These are phyloP conservation scores for Lasiosphaeriaceae sp. DNA, from an alignment of 495 filamentous ascomycete genomes.

Conservation along the genomic window DNA sequence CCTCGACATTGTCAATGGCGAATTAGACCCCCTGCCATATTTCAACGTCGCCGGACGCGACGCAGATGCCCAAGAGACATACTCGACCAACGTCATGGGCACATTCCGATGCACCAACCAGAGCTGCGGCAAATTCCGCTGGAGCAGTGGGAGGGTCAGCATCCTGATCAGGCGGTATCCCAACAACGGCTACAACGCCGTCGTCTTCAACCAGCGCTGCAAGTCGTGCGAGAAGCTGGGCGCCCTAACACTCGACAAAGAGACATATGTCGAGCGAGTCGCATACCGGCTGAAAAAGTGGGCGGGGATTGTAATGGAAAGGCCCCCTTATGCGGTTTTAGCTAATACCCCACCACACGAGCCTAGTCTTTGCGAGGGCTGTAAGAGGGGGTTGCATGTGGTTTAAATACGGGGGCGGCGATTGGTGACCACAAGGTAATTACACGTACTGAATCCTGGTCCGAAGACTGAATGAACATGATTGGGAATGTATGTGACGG, in stretches of 20 bases:
- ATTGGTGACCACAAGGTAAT: too few species aligned
- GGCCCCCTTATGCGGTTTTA: neutral
- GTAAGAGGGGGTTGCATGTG: slow-evolving; percentile 12
- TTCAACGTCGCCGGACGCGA: slow-evolving; percentile 8
- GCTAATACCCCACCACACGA: slow-evolving; percentile 18
- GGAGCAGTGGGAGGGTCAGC: slow-evolving; percentile 28
- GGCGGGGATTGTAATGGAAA: slow-evolving; percentile 18
- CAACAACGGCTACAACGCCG: slow-evolving; percentile 25
- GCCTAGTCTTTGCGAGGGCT: slow-evolving; percentile 25
- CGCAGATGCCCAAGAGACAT: slow-evolving; percentile 1
- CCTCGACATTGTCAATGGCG: neutral
- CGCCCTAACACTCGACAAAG: slow-evolving; percentile 18
- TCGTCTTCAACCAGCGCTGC: slow-evolving; percentile 28
- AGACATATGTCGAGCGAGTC: slow-evolving; percentile 28
- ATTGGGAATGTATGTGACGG: too few species aligned
- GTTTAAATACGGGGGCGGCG: too few species aligned
- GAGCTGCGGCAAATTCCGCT: slow-evolving; percentile 15
- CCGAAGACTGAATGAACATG: too few species aligned
- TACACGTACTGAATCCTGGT: too few species aligned
- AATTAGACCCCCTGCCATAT: neutral
- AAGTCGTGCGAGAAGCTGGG: slow-evolving; percentile 21
- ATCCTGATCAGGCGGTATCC: slow-evolving; percentile 22
- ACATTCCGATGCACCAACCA: slow-evolving; percentile 20
- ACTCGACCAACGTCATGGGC: slow-evolving; percentile 26
- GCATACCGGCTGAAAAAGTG: slow-evolving; percentile 27